Evolutionary conservation across 495 filamentous ascomycete species (phyloP).

Genomic region (Neurospora cerealis): DNA sequence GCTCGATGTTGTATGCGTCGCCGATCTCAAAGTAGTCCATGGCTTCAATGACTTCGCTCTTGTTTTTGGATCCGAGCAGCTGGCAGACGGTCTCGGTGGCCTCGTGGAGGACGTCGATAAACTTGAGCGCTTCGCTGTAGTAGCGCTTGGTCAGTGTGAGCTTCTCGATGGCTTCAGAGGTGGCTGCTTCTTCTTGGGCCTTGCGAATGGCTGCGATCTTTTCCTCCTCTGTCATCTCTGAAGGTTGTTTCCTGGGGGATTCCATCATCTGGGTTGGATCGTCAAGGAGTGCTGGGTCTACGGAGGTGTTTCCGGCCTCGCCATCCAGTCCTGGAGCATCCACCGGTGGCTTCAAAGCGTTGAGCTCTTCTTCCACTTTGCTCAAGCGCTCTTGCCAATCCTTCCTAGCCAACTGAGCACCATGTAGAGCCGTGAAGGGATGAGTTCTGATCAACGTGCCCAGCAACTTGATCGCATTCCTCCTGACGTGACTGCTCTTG

Average conservation of each 20-base stretch:
- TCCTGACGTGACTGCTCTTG: slow-evolving; percentile 93
- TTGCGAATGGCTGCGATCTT: slow-evolving; percentile 50
- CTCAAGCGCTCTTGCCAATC: slow-evolving; percentile 79
- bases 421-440: slow-evolving; percentile 86
- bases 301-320: slow-evolving; percentile 44
- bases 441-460: slow-evolving; percentile 83
- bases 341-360: slow-evolving; percentile 67
- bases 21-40: slow-evolving; percentile 97
- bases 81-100: slow-evolving; percentile 71
- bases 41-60: slow-evolving; percentile 94
- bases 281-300: slow-evolving; percentile 73
- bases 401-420: slow-evolving; percentile 68
- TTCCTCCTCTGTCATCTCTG: slow-evolving; percentile 49
- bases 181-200: slow-evolving; percentile 56
- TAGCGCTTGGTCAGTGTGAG: slow-evolving; percentile 82
- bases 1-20: slow-evolving; percentile 90
- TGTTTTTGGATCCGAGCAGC: slow-evolving; percentile 85
- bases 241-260: slow-evolving; percentile 44
- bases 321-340: slow-evolving; percentile 65
- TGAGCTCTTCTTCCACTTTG: slow-evolving; percentile 69
- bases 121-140: slow-evolving; percentile 82
- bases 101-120: slow-evolving; percentile 86
- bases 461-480: slow-evolving; percentile 89
- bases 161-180: slow-evolving; percentile 71
- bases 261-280: slow-evolving; percentile 76